Conservation (phyloP, 225 moss, liverwort and hornwort genomes). For the Sphagnum contortum region DNA sequence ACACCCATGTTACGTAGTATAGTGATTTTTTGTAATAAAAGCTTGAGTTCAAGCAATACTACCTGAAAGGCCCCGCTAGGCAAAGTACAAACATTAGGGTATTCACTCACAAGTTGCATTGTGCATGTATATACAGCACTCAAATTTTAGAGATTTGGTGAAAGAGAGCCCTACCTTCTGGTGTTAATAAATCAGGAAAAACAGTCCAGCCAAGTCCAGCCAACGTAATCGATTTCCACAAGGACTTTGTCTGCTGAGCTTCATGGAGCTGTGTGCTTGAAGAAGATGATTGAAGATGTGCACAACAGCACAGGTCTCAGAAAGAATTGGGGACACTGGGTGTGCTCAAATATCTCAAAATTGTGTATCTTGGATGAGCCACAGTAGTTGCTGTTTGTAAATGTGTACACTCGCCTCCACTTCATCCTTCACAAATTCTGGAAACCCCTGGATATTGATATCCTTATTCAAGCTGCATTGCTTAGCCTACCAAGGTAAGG, state of each 20-base stretch:
- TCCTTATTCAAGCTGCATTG: neutral
- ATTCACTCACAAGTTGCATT: too few species aligned
- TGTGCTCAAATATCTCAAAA: conserved; percentile 30
- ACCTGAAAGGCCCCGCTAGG: too few species aligned
- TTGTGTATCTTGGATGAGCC: conserved; percentile 13
- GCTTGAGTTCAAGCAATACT: too few species aligned
- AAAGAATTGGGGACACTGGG: conserved; percentile 26
- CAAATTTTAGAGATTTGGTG: too few species aligned
- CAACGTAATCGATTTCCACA: conserved; percentile 16
- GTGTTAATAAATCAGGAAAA: conserved; percentile 11
- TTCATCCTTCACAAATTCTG: conserved; percentile 20
- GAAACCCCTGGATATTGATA: neutral
- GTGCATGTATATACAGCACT: too few species aligned
- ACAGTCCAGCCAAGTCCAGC: conserved; percentile 12
- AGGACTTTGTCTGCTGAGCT: conserved; percentile 4
- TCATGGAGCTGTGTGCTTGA: conserved; percentile 13
- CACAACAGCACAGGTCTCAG: conserved; percentile 23
- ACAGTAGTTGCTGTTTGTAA: conserved; percentile 17
- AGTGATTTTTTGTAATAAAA: too few species aligned
- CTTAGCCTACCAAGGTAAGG: neutral
- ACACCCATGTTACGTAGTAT: too few species aligned
- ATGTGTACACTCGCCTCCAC: conserved; percentile 14
- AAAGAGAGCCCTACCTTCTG: conserved; percentile 4
- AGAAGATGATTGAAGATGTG: conserved; percentile 22
- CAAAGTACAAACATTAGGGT: too few species aligned